Conservation (phyloP, 2,329 filamentous ascomycete species). For the Dryadomyces quercus-mongolicae region DNA sequence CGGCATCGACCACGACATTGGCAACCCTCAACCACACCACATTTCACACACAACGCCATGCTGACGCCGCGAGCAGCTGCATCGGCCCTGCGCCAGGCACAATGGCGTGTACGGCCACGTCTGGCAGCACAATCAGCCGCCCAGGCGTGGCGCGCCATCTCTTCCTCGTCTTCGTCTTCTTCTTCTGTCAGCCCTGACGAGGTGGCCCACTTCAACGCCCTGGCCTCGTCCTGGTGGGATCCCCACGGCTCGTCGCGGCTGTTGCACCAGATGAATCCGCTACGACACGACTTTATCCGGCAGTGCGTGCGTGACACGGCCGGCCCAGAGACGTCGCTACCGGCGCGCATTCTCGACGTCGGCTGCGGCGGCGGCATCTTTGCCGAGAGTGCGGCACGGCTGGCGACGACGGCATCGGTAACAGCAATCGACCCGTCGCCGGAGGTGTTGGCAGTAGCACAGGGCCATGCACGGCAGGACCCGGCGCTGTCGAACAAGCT, state of each 20-base stretch:
- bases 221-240: constrained; percentile 96
- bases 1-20: too few species aligned
- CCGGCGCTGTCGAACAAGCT: constrained; percentile 53
- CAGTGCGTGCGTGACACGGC: constrained; percentile 45
- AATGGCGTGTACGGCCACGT: background rate
- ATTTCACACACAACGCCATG: background rate
- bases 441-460: constrained; percentile 63
- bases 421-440: constrained; percentile 69
- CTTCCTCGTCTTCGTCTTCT: constrained; percentile 12
- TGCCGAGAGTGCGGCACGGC: constrained; percentile 69
- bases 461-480: constrained; percentile 59
- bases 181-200: constrained; percentile 79
- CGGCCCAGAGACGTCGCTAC: background rate
- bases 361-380: constrained; percentile 97
- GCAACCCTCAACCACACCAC: background rate
- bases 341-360: constrained; percentile 58
- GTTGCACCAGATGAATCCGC: constrained; percentile 94
- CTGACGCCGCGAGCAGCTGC: constrained; percentile 3
- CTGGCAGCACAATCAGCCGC: background rate
- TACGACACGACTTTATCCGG: constrained; percentile 84
- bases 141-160: constrained; percentile 12
- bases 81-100: constrained; percentile 5
- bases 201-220: constrained; percentile 85
- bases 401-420: constrained; percentile 50
- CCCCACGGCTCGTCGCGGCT: constrained; percentile 83